Conservation (phyloP, 352 stramenopile genomes). For the Phytophthora citrophthora region DNA sequence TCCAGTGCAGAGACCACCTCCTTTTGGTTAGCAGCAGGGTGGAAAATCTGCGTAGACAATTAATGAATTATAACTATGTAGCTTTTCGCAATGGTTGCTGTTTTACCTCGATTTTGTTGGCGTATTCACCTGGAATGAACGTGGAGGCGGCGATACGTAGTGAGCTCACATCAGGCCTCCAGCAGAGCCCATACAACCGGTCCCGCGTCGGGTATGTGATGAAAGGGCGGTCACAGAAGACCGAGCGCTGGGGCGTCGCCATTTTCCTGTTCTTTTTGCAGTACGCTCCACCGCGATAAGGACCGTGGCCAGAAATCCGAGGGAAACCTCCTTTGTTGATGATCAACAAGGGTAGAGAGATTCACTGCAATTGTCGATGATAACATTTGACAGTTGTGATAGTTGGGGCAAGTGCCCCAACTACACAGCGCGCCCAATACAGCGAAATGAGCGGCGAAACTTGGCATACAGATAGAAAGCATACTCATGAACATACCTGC, state of each 20-base stretch:
- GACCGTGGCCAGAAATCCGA: too few relatives aligned
- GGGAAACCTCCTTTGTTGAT: too few relatives aligned
- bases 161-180: conserved; percentile 62
- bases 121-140: conserved; percentile 86
- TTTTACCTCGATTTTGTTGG: conserved; percentile 88
- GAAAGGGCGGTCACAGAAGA: conserved; percentile 56
- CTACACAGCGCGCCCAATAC: too few relatives aligned
- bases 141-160: conserved; percentile 77
- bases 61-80: conserved; percentile 4
- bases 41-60: conserved; percentile 56
- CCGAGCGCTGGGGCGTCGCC: conserved; percentile 27
- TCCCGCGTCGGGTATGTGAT: conserved; percentile 75
- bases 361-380: too few relatives aligned
- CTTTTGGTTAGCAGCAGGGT: conserved; percentile 58
- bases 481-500: too few relatives aligned
- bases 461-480: too few relatives aligned
- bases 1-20: conserved; percentile 66
- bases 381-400: too few relatives aligned
- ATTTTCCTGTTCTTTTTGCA: conserved; percentile 4
- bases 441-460: too few relatives aligned
- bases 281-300: too few relatives aligned
- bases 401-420: too few relatives aligned
- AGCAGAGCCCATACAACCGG: conserved; percentile 81
- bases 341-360: too few relatives aligned
- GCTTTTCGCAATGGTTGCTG: not conserved